A percentile compares a stretch with the other conserved stretches of the same genome.
Evolutionary conservation across 2,329 filamentous ascomycete species (phyloP).

Genomic region (Stromatinia cepivora): DNA sequence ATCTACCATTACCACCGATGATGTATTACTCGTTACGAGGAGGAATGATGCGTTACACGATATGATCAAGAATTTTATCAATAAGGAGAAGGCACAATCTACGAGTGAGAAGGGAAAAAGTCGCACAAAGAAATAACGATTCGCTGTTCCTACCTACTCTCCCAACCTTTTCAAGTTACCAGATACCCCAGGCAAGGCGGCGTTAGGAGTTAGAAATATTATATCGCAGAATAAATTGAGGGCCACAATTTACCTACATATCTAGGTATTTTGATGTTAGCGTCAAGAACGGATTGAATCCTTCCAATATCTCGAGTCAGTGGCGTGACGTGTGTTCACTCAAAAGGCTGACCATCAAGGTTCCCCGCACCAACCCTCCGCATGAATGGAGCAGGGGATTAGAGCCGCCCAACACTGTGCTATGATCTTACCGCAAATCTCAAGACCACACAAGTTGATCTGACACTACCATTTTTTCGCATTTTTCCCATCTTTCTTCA

Average conservation of each 20-base stretch:
- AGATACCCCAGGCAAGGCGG: slow-evolving; percentile 3
- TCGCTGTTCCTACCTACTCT: not conserved
- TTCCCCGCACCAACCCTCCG: slow-evolving; percentile 4
- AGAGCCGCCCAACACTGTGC: not conserved
- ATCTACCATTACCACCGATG: slow-evolving; percentile 76
- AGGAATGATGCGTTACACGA: slow-evolving; percentile 82
- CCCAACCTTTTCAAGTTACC: not conserved
- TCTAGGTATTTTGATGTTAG: not conserved
- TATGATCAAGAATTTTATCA: slow-evolving; percentile 70
- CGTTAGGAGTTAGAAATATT: not conserved
- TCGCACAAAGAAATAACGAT: slow-evolving; percentile 21
- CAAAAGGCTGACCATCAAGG: not conserved
- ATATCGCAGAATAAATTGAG: not conserved
- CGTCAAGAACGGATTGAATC: not conserved
- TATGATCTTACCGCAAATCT: not conserved
- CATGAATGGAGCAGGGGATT: slow-evolving; percentile 2
- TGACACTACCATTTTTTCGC: not conserved
- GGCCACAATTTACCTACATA: not conserved
- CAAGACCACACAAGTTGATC: not conserved
- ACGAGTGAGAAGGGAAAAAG: slow-evolving; percentile 22
- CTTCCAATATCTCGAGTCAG: not conserved
- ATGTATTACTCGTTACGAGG: slow-evolving; percentile 83
- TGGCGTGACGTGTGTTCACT: not conserved
- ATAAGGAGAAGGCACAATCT: slow-evolving; percentile 52
- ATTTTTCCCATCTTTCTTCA: not conserved